These are phyloP conservation scores for Aspergillus alliaceus DNA, from an alignment of 2,329 filamentous ascomycete species.

Conservation along the genomic window DNA sequence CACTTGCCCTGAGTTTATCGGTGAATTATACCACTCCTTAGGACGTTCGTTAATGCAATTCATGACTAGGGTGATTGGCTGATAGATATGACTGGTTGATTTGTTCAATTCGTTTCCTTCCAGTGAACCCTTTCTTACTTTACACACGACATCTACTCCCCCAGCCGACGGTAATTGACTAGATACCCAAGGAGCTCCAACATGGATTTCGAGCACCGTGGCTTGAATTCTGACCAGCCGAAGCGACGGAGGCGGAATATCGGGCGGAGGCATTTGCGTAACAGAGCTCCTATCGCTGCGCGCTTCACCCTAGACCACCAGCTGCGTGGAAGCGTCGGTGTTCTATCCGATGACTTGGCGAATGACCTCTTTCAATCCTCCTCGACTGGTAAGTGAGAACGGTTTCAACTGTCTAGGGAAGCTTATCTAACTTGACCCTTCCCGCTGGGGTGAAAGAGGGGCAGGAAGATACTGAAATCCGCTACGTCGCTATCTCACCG, in stretches of 20 bases:
- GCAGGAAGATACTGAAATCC: constrained; percentile 30
- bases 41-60: background rate
- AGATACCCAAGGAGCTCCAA: constrained; percentile 12
- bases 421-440: background rate
- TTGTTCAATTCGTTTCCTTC: background rate
- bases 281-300: constrained; percentile 76
- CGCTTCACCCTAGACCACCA: constrained; percentile 82
- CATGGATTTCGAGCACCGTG: constrained; percentile 47
- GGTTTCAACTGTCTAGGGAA: constrained; percentile 2
- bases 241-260: constrained; percentile 53
- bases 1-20: background rate
- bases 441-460: constrained; percentile 11
- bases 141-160: constrained; percentile 2
- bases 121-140: constrained; percentile 11
- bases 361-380: constrained; percentile 69
- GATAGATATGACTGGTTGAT: constrained; percentile 7
- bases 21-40: constrained; percentile 2
- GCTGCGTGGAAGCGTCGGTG: constrained; percentile 79
- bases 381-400: constrained; percentile 49
- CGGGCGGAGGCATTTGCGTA: constrained; percentile 42
- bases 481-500: constrained; percentile 50
- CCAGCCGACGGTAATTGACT: constrained; percentile 23
- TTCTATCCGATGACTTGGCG: constrained; percentile 84
- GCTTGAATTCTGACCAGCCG: constrained; percentile 44
- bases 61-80: background rate